Percentiles rank a stretch among this genome's conserved stretches.
Conservation (phyloP, 2,329 filamentous ascomycete genomes). For the Talaromyces sp. region DNA sequence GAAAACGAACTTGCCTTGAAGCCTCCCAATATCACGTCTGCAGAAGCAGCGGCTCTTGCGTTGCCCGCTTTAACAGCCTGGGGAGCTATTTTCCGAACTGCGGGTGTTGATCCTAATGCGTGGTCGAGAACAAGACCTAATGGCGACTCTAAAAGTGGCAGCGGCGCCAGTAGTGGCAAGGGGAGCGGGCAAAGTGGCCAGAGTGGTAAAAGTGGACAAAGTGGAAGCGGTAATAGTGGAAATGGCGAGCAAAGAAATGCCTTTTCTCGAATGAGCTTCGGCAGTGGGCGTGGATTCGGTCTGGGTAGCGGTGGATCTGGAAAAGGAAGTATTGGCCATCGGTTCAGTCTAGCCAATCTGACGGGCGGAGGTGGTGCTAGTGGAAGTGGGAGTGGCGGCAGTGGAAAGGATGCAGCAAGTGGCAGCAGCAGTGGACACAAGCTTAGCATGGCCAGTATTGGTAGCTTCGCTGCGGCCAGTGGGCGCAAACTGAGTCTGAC, state of each 20-base stretch:
- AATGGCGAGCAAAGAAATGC: neutral
- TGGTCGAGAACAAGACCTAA: neutral
- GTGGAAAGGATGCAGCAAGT: slow-evolving; percentile 3
- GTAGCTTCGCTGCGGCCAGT: slow-evolving; percentile 1
- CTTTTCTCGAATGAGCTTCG: neutral
- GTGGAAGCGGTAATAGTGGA: neutral
- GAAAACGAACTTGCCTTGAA: slow-evolving; percentile 44
- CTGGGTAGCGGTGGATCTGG: neutral
- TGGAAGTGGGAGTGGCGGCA: slow-evolving; percentile 4
- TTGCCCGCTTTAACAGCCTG: slow-evolving; percentile 45
- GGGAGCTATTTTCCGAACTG: slow-evolving; percentile 45
- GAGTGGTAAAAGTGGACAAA: slow-evolving; percentile 5
- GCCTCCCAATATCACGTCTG: slow-evolving; percentile 38
- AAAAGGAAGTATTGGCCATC: neutral
- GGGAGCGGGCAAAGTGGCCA: neutral
- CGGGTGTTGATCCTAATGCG: slow-evolving; percentile 32
- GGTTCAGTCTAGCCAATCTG: neutral
- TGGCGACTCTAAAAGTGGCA: neutral
- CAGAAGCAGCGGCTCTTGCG: slow-evolving; percentile 41
- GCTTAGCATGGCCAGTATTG: neutral
- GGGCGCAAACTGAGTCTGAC: neutral
- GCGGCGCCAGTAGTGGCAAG: neutral
- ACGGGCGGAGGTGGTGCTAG: slow-evolving; percentile 2
- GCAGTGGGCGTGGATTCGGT: neutral
- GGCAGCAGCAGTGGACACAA: neutral